A percentile compares a stretch with the other conserved stretches of the same genome.
Evolutionary conservation across 2,329 filamentous ascomycete species (phyloP).

Genomic region (Curvularia sp.): DNA sequence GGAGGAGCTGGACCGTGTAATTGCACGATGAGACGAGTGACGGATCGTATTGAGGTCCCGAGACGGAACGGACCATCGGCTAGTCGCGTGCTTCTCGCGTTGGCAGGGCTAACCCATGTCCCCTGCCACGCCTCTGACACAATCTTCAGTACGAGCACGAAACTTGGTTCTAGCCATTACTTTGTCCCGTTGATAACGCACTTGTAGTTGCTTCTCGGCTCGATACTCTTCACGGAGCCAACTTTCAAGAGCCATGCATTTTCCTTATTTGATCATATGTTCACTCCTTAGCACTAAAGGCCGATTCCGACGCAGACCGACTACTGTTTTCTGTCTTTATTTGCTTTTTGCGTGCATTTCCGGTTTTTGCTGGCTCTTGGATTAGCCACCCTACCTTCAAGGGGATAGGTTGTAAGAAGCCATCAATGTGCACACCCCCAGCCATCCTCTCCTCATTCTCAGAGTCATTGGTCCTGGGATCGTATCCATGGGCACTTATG

Average conservation of each 20-base stretch:
- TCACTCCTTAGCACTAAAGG: conserved; percentile 2
- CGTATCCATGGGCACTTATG: conserved; percentile 54
- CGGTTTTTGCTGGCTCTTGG: conserved; percentile 32
- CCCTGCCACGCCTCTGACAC: neutral
- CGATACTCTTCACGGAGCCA: neutral
- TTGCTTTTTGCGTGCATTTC: conserved; percentile 24
- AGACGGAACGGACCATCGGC: neutral
- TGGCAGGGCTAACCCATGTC: neutral
- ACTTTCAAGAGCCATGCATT: neutral
- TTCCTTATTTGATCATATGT: neutral
- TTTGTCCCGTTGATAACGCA: neutral
- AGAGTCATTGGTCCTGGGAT: conserved; percentile 51
- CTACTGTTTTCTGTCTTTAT: conserved; percentile 13
- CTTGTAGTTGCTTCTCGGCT: neutral
- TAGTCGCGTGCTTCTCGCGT: neutral
- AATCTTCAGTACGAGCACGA: neutral
- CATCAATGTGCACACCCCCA: conserved; percentile 72
- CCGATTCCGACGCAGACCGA: conserved; percentile 2
- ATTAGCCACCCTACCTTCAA: conserved; percentile 42
- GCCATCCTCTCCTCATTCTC: conserved; percentile 58
- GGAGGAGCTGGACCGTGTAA: neutral
- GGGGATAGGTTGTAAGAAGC: conserved; percentile 66
- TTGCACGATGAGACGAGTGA: neutral
- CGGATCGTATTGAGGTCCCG: neutral
- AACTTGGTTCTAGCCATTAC: neutral